Base-by-base conservation (phyloP, 2,329 filamentous ascomycete species). In the Phialophora chinensis region DNA sequence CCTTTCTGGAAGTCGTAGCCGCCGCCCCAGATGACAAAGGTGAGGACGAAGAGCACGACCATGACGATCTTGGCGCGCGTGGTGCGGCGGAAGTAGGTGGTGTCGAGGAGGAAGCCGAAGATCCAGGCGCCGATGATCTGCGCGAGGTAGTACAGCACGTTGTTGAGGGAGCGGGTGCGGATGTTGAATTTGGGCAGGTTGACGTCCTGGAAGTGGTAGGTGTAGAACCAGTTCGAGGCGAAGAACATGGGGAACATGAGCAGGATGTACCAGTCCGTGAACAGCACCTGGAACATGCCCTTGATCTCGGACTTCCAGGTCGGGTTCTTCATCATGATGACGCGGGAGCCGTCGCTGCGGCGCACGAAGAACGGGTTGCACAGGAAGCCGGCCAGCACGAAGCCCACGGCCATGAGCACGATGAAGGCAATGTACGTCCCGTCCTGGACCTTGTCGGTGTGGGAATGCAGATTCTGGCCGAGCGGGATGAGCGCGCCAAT, bases 341-440 rank as follows among this genome's bases (percentile, higher is more conserved):
- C 88, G 66, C 87, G 86, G 65, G 90, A 90, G 66, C 92, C 91
- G 75, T 97, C 92, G 44, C 85, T 82, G 68, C 93, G 91, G 71
- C 91, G 81, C 69, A 97, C 86, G 63, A 69, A 63, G 87, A 85
- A 72, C 86, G 86, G 44, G 91, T 95, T 87, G 73, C 87, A 87
- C 49, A 84, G 81, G 74, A 91, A 87, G 33, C 90, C 86, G 23
- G 69, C 60, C 1, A 96, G 81, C 14, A 87, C 72, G 67, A 91
- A 91, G 54, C 92, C 92, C 54, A 85, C 72, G 61, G 90, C 83
- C 82, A 93, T 95, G 72, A 96, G 86, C n/a, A 95, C 84, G 69
- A 96, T 88, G 81, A 96, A 95, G 49, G 89, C 92, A 63, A 93
- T 87, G 74, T 96, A 96, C n/a, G 92, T 96, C 62, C 91, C 92